Evolutionary conservation across 768 basidiomycete genomes (phyloP).

Genomic region (Xanthoconium purpureum): DNA sequence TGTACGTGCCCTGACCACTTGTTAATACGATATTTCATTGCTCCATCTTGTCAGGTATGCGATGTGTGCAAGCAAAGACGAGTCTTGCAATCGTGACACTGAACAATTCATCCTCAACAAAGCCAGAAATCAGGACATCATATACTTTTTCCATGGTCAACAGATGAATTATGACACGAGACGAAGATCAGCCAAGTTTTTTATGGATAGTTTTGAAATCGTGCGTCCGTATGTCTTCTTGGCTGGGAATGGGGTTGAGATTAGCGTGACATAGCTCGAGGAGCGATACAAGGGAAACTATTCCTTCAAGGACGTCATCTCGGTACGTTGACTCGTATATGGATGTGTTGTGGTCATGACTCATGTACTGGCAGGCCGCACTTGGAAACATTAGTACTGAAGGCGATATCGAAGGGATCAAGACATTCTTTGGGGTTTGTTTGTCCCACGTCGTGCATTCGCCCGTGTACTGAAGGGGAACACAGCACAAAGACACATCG

Average conservation of each 20-base stretch:
- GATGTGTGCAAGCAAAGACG: constrained; percentile 58
- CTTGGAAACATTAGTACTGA: constrained; percentile 57
- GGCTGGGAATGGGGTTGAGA: background rate
- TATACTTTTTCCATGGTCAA: constrained; percentile 62
- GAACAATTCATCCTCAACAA: constrained; percentile 56
- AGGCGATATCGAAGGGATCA: constrained; percentile 59
- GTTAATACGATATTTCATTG: background rate
- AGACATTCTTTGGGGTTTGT: constrained; percentile 73
- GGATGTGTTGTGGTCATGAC: background rate
- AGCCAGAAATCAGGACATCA: constrained; percentile 58
- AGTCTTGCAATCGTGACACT: constrained; percentile 56
- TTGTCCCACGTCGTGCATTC: background rate
- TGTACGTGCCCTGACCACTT: constrained; percentile 40
- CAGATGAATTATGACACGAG: constrained; percentile 54
- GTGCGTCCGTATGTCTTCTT: constrained; percentile 37
- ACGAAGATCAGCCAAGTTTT: constrained; percentile 53
- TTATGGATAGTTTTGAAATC: constrained; percentile 64
- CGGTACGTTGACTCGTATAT: constrained; percentile 36
- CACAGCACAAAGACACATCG: constrained; percentile 62
- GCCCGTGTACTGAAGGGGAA: background rate
- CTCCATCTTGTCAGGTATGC: constrained; percentile 45
- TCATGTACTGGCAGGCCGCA: constrained; percentile 28
- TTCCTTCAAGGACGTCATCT: constrained; percentile 49
- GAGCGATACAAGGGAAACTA: constrained; percentile 73
- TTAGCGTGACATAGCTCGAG: constrained; percentile 42